phyloP scores from a whole-genome alignment of 2,329 filamentous ascomycete genomes.

The Paecilomyces variotii region DNA sequence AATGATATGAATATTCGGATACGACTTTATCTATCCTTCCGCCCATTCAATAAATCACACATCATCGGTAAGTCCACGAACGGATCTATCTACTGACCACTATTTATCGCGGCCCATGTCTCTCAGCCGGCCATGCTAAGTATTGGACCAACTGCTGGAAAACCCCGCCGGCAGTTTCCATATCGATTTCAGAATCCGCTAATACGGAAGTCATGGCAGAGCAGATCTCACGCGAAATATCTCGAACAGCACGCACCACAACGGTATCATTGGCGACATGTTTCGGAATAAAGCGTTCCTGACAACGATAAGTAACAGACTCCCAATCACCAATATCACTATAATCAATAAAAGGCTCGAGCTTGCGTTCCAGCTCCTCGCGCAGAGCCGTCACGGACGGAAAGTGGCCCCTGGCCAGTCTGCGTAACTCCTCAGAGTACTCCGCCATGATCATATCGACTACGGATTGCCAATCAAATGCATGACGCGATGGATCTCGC shows the following conservation, averaged over 20 bases:
- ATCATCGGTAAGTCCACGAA: too few relatives aligned
- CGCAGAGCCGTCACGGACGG: constrained; percentile 15
- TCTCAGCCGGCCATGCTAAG: neutral
- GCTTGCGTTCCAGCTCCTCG: constrained; percentile 18
- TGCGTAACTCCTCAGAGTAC: constrained; percentile 49
- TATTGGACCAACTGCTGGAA: constrained; percentile 4
- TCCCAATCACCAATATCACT: constrained; percentile 19
- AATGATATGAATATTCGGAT: neutral
- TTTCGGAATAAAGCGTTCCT: constrained; percentile 25
- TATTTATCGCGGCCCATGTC: neutral
- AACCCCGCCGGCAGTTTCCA: neutral
- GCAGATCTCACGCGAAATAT: constrained; percentile 25
- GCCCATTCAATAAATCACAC: too few relatives aligned
- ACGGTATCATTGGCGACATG: constrained; percentile 6
- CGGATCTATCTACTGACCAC: neutral
- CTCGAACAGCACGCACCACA: constrained; percentile 19
- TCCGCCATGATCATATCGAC: constrained; percentile 58
- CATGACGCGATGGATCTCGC: constrained; percentile 17
- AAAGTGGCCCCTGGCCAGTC: constrained; percentile 21
- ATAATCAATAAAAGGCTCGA: constrained; percentile 30
- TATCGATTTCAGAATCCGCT: constrained; percentile 12
- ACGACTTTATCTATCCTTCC: neutral
- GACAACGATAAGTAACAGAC: constrained; percentile 19
- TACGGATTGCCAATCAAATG: constrained; percentile 58
- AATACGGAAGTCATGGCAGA: constrained; percentile 18